phyloP scores from a whole-genome alignment of 129 eudicot species.

The Kitagawia praeruptora region DNA sequence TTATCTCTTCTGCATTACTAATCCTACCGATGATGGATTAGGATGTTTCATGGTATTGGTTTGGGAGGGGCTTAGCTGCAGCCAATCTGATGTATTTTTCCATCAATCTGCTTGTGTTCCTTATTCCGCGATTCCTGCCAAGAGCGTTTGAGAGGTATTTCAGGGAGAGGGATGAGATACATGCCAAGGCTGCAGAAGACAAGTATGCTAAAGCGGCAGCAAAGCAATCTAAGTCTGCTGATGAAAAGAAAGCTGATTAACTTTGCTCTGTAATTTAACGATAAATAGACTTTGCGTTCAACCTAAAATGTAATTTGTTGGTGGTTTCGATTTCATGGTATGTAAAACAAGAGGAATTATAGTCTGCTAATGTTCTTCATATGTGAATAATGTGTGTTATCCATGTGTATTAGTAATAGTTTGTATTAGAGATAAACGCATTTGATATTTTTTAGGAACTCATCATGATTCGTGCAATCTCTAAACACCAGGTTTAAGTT shows the following conservation, averaged over 20 bases:
- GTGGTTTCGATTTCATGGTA: background rate
- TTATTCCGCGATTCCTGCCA: constrained; percentile 78
- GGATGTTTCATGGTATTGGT: constrained; percentile 83
- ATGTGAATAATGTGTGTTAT: background rate
- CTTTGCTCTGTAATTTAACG: background rate
- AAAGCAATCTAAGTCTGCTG: constrained; percentile 12
- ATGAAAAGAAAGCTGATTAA: constrained; percentile 35
- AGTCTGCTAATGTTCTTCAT: background rate
- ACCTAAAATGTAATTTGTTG: background rate
- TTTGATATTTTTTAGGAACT: background rate
- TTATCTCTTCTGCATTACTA: background rate
- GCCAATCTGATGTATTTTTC: constrained; percentile 62
- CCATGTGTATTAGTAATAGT: background rate
- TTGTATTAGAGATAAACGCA: background rate
- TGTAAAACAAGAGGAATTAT: background rate
- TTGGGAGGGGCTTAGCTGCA: constrained; percentile 54
- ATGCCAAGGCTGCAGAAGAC: constrained; percentile 50
- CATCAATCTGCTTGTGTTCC: constrained; percentile 52
- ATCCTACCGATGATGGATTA: background rate
- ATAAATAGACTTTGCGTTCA: background rate
- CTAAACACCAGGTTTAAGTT: too few species aligned
- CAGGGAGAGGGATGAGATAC: constrained; percentile 47
- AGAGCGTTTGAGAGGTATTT: constrained; percentile 77
- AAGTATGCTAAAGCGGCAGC: constrained; percentile 21
- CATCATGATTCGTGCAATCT: too few species aligned